These are phyloP conservation scores for Baorangia bicolor DNA, from an alignment of 768 basidiomycete genomes.

Conservation along the genomic window DNA sequence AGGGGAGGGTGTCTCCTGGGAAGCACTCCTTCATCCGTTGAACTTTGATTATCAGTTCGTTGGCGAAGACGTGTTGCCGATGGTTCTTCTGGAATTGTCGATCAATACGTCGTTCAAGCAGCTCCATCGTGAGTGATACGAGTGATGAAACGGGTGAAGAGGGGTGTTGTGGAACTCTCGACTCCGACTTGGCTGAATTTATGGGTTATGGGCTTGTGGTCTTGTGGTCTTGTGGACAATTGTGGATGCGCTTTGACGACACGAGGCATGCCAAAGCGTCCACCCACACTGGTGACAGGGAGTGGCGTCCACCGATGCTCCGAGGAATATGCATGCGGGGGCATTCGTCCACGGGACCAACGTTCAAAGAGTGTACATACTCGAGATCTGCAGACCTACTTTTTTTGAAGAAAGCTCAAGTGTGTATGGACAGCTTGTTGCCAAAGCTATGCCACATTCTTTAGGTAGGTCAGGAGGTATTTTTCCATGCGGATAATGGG, in stretches of 20 bases:
- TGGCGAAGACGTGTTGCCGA: slow-evolving; percentile 4
- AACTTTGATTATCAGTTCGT: slow-evolving; percentile 15
- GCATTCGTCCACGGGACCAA: neutral
- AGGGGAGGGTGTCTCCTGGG: slow-evolving; percentile 11
- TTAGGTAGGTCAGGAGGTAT: neutral
- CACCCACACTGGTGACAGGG: slow-evolving; percentile 4
- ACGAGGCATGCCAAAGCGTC: slow-evolving; percentile 27
- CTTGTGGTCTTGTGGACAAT: slow-evolving; percentile 31
- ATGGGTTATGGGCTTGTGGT: slow-evolving; percentile 15
- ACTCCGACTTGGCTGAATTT: slow-evolving; percentile 11
- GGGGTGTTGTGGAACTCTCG: neutral
- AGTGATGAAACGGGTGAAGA: neutral
- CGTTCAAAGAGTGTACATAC: neutral
- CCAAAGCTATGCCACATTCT: neutral
- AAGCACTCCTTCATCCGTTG: slow-evolving; percentile 23
- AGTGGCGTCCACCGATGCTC: slow-evolving; percentile 13
- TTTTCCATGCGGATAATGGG: neutral
- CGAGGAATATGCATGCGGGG: slow-evolving; percentile 1
- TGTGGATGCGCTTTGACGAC: slow-evolving; percentile 24
- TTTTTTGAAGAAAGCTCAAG: neutral
- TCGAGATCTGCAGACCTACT: neutral
- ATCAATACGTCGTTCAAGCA: slow-evolving; percentile 1
- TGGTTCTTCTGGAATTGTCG: slow-evolving; percentile 15
- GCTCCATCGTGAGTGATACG: slow-evolving; percentile 4
- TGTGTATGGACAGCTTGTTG: neutral